Evolutionary conservation across 176 grass and related monocot species (phyloP).

Genomic region (Canna indica): DNA sequence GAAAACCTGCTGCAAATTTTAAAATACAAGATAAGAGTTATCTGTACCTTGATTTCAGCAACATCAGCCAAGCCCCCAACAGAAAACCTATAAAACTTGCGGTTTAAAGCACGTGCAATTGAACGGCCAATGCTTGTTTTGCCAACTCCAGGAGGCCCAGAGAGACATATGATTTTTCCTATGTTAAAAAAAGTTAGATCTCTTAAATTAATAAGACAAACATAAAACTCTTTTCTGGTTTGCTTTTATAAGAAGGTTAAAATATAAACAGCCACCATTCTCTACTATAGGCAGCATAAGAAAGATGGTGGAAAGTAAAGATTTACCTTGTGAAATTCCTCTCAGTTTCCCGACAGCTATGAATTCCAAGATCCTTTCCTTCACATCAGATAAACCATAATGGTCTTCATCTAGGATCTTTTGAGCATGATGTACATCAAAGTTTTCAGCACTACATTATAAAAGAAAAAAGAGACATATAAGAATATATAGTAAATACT

Average conservation of each 20-base stretch:
- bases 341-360: constrained; percentile 98
- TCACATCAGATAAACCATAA: constrained; percentile 96
- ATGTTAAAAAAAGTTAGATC: constrained; percentile 23
- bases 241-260: not conserved
- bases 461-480: constrained; percentile 18
- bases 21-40: constrained; percentile 1
- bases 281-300: not conserved
- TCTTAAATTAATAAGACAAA: constrained; percentile 15
- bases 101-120: constrained; percentile 87
- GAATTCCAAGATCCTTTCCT: constrained; percentile 97
- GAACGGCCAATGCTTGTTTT: constrained; percentile 98
- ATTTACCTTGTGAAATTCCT: constrained; percentile 83
- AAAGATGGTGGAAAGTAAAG: not conserved
- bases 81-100: constrained; percentile 95
- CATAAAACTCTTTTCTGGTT: constrained; percentile 6
- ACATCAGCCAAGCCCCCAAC: constrained; percentile 99
- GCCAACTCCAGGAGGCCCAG: constrained; percentile 97
- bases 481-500: constrained; percentile 15
- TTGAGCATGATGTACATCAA: constrained; percentile 90
- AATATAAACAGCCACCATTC: not conserved
- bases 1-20: not conserved
- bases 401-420: constrained; percentile 96
- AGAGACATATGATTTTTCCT: constrained; percentile 99
- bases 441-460: constrained; percentile 72
- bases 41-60: constrained; percentile 88